Evolutionary conservation across 2,329 filamentous ascomycete species (phyloP).

Genomic region (Trichoderma atrobrunneum): DNA sequence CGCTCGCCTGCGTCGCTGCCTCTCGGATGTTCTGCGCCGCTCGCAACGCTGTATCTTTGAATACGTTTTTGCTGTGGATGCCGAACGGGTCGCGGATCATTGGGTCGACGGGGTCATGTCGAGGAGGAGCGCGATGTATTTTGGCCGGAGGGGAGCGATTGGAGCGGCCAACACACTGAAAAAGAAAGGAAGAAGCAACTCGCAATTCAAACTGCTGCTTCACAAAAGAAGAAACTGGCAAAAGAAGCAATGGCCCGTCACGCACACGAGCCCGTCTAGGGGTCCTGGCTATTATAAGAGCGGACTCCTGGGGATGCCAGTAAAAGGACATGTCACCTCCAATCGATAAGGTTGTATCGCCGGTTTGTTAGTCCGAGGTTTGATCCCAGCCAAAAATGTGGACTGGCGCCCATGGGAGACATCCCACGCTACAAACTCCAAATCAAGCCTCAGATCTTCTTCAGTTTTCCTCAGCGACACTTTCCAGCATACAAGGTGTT

Average conservation of each 20-base stretch:
- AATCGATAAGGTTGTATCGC: constrained; percentile 19
- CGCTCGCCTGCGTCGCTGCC: constrained; percentile 48
- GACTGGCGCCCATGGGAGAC: neutral
- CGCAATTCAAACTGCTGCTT: neutral
- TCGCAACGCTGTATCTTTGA: constrained; percentile 48
- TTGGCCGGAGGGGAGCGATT: neutral
- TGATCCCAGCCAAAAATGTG: neutral
- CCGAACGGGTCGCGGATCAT: constrained; percentile 48
- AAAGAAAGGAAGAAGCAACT: neutral
- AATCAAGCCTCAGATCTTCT: neutral
- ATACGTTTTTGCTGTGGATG: constrained; percentile 43
- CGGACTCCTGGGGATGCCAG: neutral
- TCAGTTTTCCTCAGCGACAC: neutral
- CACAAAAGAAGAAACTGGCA: neutral
- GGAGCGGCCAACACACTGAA: neutral
- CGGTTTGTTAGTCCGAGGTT: neutral
- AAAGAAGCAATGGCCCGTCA: neutral
- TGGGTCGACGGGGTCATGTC: constrained; percentile 31
- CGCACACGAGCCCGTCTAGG: constrained; percentile 15
- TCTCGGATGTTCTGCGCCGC: constrained; percentile 44
- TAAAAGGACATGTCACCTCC: constrained; percentile 19
- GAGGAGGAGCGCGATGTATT: constrained; percentile 10
- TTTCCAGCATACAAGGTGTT: neutral
- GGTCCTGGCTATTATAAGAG: constrained; percentile 4
- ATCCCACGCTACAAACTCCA: neutral